Evolutionary conservation across 139 green algal species (phyloP).

Genomic region (Zygnema cylindricum): DNA sequence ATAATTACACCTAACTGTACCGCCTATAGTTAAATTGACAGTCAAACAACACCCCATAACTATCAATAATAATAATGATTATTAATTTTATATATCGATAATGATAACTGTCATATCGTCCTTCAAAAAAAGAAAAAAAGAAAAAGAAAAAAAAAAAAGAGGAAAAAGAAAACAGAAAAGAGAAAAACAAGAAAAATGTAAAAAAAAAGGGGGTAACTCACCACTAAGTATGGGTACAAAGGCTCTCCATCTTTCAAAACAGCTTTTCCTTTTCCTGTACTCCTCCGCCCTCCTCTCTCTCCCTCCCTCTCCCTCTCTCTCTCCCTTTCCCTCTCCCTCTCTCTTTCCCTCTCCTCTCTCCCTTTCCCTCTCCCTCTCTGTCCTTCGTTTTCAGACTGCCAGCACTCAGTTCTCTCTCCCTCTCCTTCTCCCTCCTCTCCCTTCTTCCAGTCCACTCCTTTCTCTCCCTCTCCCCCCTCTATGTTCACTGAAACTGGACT

Average conservation of each 20-base stretch:
- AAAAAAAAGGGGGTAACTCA: not conserved
- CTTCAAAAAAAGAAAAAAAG: no score
- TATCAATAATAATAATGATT: no score
- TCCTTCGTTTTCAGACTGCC: not conserved
- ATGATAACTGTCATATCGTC: no score
- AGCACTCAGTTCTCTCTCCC: not conserved
- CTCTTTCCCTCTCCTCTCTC: not conserved
- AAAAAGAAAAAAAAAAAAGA: no score
- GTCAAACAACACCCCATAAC: no score
- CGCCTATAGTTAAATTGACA: no score
- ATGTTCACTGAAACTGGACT: no score
- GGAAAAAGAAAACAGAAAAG: no score
- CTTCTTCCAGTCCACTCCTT: not conserved
- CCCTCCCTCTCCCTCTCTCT: not conserved
- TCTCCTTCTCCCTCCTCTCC: not conserved
- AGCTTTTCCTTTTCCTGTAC: not conserved
- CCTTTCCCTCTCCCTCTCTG: not conserved
- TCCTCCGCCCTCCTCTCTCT: not conserved
- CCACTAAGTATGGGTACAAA: slow-evolving; percentile 30
- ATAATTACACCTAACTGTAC: no score
- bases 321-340: not conserved
- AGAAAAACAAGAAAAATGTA: not conserved
- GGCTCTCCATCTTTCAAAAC: slow-evolving; percentile 19
- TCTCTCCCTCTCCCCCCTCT: not conserved
- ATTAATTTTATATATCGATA: no score